Conservation (phyloP, 2,329 filamentous ascomycete species). For the Fulvia fulva region DNA sequence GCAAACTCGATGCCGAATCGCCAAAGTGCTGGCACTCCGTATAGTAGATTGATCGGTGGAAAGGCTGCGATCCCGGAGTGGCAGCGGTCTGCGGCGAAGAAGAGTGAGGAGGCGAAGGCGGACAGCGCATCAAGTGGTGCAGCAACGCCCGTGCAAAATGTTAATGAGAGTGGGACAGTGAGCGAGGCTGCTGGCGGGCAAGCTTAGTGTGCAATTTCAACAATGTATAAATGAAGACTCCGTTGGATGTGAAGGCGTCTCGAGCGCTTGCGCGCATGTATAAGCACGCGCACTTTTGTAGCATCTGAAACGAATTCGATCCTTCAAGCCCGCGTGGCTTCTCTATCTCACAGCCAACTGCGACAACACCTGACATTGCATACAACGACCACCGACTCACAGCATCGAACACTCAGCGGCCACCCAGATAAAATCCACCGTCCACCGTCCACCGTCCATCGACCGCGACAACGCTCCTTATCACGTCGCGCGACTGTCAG, state of each 20-base stretch:
- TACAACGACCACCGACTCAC: too few relatives aligned
- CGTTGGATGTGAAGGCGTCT: background rate
- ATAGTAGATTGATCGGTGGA: constrained; percentile 27
- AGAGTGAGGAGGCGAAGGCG: constrained; percentile 45
- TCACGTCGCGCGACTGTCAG: too few relatives aligned
- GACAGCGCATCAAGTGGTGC: constrained; percentile 25
- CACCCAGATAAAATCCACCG: too few relatives aligned
- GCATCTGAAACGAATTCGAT: background rate
- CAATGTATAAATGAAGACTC: background rate
- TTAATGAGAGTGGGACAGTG: constrained; percentile 25
- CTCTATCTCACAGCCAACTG: too few relatives aligned
- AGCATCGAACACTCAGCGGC: too few relatives aligned
- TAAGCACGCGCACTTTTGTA: background rate
- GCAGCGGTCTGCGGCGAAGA: constrained; percentile 50
- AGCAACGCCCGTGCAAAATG: constrained; percentile 12
- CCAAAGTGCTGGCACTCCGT: constrained; percentile 21
- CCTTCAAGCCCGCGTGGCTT: background rate
- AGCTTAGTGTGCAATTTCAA: background rate
- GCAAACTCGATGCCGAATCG: constrained; percentile 12
- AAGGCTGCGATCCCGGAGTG: constrained; percentile 49
- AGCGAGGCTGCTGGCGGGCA: constrained; percentile 14
- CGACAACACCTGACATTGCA: too few relatives aligned
- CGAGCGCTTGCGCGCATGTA: background rate
- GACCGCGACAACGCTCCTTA: too few relatives aligned
- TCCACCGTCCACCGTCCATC: too few relatives aligned